These are phyloP conservation scores for Diaporthe citri DNA, from an alignment of 2,329 filamentous ascomycete species.

Conservation along the genomic window DNA sequence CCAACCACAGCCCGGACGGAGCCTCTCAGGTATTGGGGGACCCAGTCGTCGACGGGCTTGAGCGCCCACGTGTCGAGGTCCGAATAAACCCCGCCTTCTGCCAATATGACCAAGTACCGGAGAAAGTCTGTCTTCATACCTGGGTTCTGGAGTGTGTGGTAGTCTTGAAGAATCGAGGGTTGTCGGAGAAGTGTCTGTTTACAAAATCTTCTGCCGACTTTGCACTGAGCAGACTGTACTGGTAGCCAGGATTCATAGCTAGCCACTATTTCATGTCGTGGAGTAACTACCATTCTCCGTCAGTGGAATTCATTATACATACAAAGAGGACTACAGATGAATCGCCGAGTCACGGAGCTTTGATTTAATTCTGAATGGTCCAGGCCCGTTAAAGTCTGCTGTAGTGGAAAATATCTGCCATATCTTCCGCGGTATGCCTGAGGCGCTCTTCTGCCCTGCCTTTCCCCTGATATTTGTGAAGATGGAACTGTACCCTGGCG, in stretches of 20 bases:
- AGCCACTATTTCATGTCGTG: conserved; percentile 45
- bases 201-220: conserved; percentile 47
- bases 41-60: conserved; percentile 57
- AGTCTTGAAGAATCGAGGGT: conserved; percentile 42
- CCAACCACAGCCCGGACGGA: conserved; percentile 47
- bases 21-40: conserved; percentile 41
- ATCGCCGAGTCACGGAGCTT: neutral
- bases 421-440: conserved; percentile 43
- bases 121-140: conserved; percentile 50
- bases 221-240: conserved; percentile 45
- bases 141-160: conserved; percentile 44
- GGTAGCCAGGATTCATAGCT: conserved; percentile 44
- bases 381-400: neutral
- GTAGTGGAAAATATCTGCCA: conserved; percentile 47
- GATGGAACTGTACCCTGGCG: neutral
- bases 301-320: neutral
- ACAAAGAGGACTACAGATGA: neutral
- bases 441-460: neutral
- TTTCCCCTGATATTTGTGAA: neutral
- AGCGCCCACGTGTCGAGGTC: conserved; percentile 72
- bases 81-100: conserved; percentile 61
- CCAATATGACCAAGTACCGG: conserved; percentile 46
- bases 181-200: conserved; percentile 41
- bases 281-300: conserved; percentile 29
- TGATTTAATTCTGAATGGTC: neutral